Evolutionary conservation across 768 basidiomycete species (phyloP).

Genomic region (Rossbeevera mucosa): DNA sequence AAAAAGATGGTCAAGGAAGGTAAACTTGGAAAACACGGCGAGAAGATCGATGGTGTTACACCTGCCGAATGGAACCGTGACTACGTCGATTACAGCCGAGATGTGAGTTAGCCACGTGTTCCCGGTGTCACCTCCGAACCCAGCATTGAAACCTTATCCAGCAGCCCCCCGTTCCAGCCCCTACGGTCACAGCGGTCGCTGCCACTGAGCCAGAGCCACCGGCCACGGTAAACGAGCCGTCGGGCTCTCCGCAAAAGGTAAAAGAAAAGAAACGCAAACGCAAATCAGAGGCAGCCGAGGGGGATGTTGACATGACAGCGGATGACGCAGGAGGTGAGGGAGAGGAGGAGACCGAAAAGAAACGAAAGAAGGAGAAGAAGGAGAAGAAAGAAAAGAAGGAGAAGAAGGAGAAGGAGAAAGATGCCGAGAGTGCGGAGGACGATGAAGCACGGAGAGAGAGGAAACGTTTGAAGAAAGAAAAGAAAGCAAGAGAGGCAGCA

Average conservation of each 20-base stretch:
- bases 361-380: slow-evolving; percentile 60
- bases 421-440: slow-evolving; percentile 40
- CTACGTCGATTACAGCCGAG: slow-evolving; percentile 89
- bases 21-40: slow-evolving; percentile 91
- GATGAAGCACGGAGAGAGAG: slow-evolving; percentile 59
- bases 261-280: slow-evolving; percentile 87
- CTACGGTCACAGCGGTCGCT: slow-evolving; percentile 19
- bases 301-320: slow-evolving; percentile 37
- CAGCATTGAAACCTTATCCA: slow-evolving; percentile 14
- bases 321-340: slow-evolving; percentile 38
- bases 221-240: slow-evolving; percentile 27
- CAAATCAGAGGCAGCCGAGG: slow-evolving; percentile 55
- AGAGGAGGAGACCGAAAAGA: slow-evolving; percentile 51
- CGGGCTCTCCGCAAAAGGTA: slow-evolving; percentile 38
- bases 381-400: slow-evolving; percentile 47
- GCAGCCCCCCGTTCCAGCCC: slow-evolving; percentile 38
- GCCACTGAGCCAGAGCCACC: slow-evolving; percentile 25
- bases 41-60: slow-evolving; percentile 81
- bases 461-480: slow-evolving; percentile 67
- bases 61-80: slow-evolving; percentile 88
- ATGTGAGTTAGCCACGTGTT: slow-evolving; percentile 35
- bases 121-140: background rate
- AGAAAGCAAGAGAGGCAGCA: slow-evolving; percentile 48
- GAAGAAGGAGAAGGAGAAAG: slow-evolving; percentile 56
- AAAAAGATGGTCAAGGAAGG: slow-evolving; percentile 99